Conservation (phyloP, 2,329 filamentous ascomycete species). For the Colletotrichum lini region DNA sequence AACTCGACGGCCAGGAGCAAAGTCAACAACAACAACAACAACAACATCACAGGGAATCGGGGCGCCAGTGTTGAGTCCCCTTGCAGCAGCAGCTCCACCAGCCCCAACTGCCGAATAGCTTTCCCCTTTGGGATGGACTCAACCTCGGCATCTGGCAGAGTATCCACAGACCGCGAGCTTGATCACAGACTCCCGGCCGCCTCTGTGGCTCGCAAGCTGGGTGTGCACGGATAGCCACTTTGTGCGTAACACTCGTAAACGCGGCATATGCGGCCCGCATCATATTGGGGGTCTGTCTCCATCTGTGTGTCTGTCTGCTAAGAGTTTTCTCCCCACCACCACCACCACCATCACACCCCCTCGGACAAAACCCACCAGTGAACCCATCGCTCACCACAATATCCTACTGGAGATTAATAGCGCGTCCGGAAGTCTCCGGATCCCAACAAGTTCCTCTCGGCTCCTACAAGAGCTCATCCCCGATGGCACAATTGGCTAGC, state of each 20-base stretch:
- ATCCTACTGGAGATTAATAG: not conserved
- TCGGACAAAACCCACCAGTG: not conserved
- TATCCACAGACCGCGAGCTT: not conserved
- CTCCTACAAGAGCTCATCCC: constrained; percentile 34
- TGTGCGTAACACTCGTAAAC: no score
- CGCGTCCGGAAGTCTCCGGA: accelerated
- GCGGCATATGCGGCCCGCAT: no score
- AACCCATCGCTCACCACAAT: not conserved
- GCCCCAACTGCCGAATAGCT: not conserved
- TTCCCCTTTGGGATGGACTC: not conserved
- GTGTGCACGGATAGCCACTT: no score
- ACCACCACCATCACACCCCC: no score
- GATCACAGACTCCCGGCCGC: not conserved
- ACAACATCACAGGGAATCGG: not conserved
- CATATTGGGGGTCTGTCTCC: no score
- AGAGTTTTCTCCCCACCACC: no score
- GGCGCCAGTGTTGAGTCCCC: not conserved
- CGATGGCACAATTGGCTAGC: constrained; percentile 43
- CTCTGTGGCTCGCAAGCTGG: no score
- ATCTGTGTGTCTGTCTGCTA: no score
- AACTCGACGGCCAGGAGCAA: not conserved
- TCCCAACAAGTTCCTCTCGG: constrained; percentile 16
- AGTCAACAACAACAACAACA: not conserved
- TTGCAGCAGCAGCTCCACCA: not conserved
- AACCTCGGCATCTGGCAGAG: no score